These are phyloP conservation scores for Sporothrix brunneoviolacea DNA, from an alignment of 2,329 filamentous ascomycete genomes.

Conservation along the genomic window DNA sequence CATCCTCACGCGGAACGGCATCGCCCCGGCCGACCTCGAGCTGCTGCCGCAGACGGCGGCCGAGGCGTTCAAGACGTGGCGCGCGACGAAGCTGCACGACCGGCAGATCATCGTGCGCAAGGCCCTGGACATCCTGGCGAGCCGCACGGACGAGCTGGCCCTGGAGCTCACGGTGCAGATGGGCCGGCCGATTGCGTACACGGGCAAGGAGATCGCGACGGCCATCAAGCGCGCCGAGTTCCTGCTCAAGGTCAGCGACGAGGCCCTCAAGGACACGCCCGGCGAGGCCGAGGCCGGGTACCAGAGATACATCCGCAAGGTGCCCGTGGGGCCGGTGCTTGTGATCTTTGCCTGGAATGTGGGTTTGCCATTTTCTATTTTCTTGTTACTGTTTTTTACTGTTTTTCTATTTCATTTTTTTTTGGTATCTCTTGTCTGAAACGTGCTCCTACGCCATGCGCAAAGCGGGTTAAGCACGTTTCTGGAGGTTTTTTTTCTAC, in stretches of 20 bases:
- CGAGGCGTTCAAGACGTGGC: constrained; percentile 69
- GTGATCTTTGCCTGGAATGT: constrained; percentile 96
- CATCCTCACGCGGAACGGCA: constrained; percentile 70
- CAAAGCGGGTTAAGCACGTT: too few relatives aligned
- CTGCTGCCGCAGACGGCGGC: constrained; percentile 65
- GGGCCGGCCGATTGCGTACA: constrained; percentile 86
- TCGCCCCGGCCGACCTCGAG: constrained; percentile 63
- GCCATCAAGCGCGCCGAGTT: constrained; percentile 82
- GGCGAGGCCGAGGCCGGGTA: constrained; percentile 84
- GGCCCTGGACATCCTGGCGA: constrained; percentile 63
- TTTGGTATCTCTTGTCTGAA: neutral
- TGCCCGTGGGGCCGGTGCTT: constrained; percentile 79
- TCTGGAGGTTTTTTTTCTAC: neutral
- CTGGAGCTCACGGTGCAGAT: constrained; percentile 88
- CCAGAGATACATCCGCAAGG: constrained; percentile 82
- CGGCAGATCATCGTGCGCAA: constrained; percentile 76
- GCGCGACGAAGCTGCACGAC: constrained; percentile 65
- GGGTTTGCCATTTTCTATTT: constrained; percentile 32
- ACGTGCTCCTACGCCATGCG: too few relatives aligned
- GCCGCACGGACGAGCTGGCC: constrained; percentile 72
- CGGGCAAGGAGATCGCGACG: constrained; percentile 74
- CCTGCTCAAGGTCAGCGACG: constrained; percentile 73
- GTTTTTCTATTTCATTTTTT: neutral
- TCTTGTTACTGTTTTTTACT: neutral
- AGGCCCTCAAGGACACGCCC: constrained; percentile 70